A percentile compares a stretch with the other conserved stretches of the same genome.
Conservation (phyloP, 2,329 filamentous ascomycete species). For the Aspergillus carbonarius region DNA sequence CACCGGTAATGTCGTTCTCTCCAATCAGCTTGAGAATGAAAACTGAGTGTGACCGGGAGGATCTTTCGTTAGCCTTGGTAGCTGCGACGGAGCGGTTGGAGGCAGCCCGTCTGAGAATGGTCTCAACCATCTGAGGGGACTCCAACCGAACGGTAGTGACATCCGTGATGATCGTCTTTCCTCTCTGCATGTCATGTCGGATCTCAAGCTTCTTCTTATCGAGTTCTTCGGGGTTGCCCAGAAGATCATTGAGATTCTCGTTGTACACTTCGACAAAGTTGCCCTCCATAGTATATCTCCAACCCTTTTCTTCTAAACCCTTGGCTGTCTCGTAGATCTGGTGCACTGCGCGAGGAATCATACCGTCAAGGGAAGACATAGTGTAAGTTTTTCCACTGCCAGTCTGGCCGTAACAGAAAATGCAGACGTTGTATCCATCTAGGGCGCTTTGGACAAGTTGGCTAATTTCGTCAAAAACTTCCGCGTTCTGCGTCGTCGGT, state of each 20-base stretch:
- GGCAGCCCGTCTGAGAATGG: constrained; percentile 75
- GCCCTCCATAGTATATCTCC: constrained; percentile 91
- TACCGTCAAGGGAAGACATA: constrained; percentile 87
- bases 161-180: constrained; percentile 79
- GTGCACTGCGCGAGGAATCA: constrained; percentile 89
- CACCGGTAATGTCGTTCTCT: constrained; percentile 70
- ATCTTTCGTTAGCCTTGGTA: constrained; percentile 95
- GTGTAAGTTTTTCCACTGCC: constrained; percentile 96
- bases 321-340: constrained; percentile 92
- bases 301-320: constrained; percentile 82
- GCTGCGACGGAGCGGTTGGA: constrained; percentile 89
- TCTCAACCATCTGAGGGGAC: constrained; percentile 75
- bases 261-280: constrained; percentile 98
- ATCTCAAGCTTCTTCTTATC: constrained; percentile 86
- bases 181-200: constrained; percentile 76
- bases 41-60: constrained; percentile 90
- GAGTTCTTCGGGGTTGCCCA: constrained; percentile 69
- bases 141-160: constrained; percentile 74
- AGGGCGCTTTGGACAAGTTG: constrained; percentile 95
- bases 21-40: constrained; percentile 77
- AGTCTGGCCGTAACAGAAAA: constrained; percentile 97
- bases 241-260: constrained; percentile 88
- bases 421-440: constrained; percentile 97
- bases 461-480: constrained; percentile 94
- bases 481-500: constrained; percentile 71